phyloP scores from a whole-genome alignment of 768 basidiomycete species.

The Lactarius trivialis region DNA sequence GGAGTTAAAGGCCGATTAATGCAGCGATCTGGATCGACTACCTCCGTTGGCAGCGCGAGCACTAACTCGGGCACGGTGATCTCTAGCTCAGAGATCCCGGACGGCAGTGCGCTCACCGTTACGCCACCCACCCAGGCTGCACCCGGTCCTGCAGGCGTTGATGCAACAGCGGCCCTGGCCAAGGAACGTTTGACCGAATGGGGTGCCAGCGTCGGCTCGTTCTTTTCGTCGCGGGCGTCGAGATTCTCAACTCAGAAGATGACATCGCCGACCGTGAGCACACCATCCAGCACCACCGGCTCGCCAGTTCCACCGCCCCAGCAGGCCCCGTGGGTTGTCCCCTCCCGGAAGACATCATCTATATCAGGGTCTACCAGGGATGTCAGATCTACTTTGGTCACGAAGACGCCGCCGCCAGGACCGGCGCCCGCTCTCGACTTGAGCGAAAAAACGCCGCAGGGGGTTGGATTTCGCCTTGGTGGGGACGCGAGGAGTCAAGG shows the following conservation, averaged over 20 bases:
- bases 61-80: conserved; percentile 26
- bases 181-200: conserved; percentile 20
- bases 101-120: conserved; percentile 18
- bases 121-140: background rate
- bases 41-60: conserved; percentile 20
- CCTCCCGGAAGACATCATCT: background rate
- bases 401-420: background rate
- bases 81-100: conserved; percentile 27
- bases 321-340: background rate
- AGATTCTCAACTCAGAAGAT: conserved; percentile 9
- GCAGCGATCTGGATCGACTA: conserved; percentile 31
- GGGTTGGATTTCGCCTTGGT: background rate
- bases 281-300: conserved; percentile 5
- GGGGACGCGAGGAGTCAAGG: background rate
- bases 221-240: conserved; percentile 18
- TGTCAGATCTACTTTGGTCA: background rate
- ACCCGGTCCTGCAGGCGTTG: conserved; percentile 18
- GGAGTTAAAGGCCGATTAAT: conserved; percentile 76
- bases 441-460: conserved; percentile 7
- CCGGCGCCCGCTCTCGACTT: background rate
- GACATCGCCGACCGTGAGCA: conserved; percentile 8
- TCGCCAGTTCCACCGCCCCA: conserved; percentile 8
- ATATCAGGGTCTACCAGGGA: background rate
- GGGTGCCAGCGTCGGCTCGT: conserved; percentile 22
- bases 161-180: conserved; percentile 23